Evolutionary conservation across 108 stramenopile species (phyloP).

Genomic region (Conticribra guillardii): DNA sequence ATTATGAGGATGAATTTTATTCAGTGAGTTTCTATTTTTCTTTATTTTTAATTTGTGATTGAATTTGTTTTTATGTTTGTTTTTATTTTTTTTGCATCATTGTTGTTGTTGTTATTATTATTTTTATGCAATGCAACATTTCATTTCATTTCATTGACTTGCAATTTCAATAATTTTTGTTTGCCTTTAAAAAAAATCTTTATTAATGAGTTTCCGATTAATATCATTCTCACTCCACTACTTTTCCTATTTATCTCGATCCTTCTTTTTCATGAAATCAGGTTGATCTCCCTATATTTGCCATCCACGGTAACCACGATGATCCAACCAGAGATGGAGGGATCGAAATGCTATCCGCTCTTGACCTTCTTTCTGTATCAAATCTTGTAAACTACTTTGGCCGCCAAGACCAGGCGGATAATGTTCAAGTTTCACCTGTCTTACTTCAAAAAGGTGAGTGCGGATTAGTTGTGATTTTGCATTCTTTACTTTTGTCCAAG

Average conservation of each 20-base stretch:
- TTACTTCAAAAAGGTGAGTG: slow-evolving; percentile 95
- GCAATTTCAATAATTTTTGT: not conserved
- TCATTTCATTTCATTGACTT: not conserved
- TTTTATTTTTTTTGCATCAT: not conserved
- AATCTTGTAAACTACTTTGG: slow-evolving; percentile 98
- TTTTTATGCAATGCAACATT: not conserved
- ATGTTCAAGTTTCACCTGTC: slow-evolving; percentile 87
- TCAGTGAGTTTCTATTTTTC: slow-evolving; percentile 40
- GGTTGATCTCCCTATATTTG: slow-evolving; percentile 95
- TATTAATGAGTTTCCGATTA: too few relatives aligned
- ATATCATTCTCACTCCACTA: too few relatives aligned
- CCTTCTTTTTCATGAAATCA: not conserved
- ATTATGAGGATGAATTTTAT: slow-evolving; percentile 91
- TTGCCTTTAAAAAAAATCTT: not conserved
- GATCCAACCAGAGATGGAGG: slow-evolving; percentile 90
- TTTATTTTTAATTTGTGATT: not conserved
- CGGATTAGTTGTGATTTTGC: too few relatives aligned
- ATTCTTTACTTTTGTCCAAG: too few relatives aligned
- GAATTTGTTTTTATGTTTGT: not conserved
- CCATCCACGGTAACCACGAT: slow-evolving; percentile 99
- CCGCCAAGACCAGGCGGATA: slow-evolving; percentile 87
- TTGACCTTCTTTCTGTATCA: slow-evolving; percentile 88
- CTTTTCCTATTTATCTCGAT: slow-evolving; percentile 1
- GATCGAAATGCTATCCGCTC: slow-evolving; percentile 81
- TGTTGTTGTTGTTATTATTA: slow-evolving; percentile 1